phyloP scores from a whole-genome alignment of 371 early-diverging fungal genomes.

The Mycotypha africana region DNA sequence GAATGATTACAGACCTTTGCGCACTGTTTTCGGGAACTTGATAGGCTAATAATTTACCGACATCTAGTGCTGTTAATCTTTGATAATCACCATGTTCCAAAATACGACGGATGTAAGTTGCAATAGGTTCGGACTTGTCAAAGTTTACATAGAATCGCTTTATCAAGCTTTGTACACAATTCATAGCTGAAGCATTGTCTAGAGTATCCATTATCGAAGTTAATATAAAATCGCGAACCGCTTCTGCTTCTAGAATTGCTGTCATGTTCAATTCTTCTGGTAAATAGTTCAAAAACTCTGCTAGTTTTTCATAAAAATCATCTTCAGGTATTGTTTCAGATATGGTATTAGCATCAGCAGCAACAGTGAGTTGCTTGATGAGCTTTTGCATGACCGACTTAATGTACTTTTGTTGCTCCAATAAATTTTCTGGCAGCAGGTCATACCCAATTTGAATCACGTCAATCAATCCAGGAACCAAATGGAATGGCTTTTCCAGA shows the following conservation, averaged over 20 bases:
- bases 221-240: constrained; percentile 40
- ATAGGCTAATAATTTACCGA: constrained; percentile 5
- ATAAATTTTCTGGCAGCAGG: neutral
- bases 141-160: constrained; percentile 24
- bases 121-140: constrained; percentile 29
- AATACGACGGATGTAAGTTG: constrained; percentile 36
- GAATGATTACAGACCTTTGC: constrained; percentile 41
- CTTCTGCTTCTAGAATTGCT: constrained; percentile 20
- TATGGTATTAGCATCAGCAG: constrained; percentile 14
- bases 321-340: constrained; percentile 15
- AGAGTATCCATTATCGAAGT: constrained; percentile 38
- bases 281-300: neutral
- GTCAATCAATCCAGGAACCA: constrained; percentile 17
- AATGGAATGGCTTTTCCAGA: constrained; percentile 1
- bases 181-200: constrained; percentile 28
- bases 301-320: constrained; percentile 17
- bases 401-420: constrained; percentile 1
- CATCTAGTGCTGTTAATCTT: constrained; percentile 20
- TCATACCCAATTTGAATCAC: constrained; percentile 19
- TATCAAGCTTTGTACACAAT: constrained; percentile 23
- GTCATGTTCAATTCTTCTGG: constrained; percentile 8
- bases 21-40: constrained; percentile 9
- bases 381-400: constrained; percentile 13
- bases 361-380: constrained; percentile 13
- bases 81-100: constrained; percentile 33